These are phyloP conservation scores for Collybiopsis luxurians DNA, from an alignment of 768 basidiomycete genomes.

Conservation along the genomic window DNA sequence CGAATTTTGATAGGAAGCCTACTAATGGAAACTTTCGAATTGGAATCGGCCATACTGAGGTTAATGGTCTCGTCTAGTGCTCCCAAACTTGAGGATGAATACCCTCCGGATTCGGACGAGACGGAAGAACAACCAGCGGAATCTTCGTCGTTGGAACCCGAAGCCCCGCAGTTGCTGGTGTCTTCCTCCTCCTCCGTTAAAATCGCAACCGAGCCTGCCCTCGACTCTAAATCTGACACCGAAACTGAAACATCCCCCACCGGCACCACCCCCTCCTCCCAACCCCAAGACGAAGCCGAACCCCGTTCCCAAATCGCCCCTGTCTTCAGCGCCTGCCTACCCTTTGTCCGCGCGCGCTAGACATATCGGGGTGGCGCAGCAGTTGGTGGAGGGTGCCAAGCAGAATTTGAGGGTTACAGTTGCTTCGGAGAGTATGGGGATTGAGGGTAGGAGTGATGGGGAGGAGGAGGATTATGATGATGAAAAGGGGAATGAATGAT, in stretches of 20 bases:
- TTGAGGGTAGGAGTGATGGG: constrained; percentile 15
- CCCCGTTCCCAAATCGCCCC: constrained; percentile 31
- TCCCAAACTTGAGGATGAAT: neutral
- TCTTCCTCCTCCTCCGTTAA: neutral
- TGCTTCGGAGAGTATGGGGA: constrained; percentile 45
- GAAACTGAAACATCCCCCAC: neutral
- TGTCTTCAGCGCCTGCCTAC: constrained; percentile 44
- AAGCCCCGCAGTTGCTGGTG: neutral
- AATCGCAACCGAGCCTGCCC: neutral
- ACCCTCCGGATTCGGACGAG: neutral
- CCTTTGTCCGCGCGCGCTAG: constrained; percentile 45
- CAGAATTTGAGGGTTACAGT: constrained; percentile 46
- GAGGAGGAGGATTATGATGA: constrained; percentile 2
- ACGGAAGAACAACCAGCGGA: too few species aligned
- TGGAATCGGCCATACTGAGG: constrained; percentile 8
- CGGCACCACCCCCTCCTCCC: constrained; percentile 1
- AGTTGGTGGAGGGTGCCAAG: constrained; percentile 47
- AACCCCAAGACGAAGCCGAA: constrained; percentile 12
- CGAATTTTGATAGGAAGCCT: neutral
- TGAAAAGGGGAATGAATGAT: neutral
- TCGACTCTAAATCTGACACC: neutral
- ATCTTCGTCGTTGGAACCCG: neutral
- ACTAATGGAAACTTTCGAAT: constrained; percentile 1
- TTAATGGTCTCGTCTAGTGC: neutral
- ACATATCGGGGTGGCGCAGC: constrained; percentile 46